phyloP scores from a whole-genome alignment of 352 stramenopile species.

The Phytophthora hybrid region DNA sequence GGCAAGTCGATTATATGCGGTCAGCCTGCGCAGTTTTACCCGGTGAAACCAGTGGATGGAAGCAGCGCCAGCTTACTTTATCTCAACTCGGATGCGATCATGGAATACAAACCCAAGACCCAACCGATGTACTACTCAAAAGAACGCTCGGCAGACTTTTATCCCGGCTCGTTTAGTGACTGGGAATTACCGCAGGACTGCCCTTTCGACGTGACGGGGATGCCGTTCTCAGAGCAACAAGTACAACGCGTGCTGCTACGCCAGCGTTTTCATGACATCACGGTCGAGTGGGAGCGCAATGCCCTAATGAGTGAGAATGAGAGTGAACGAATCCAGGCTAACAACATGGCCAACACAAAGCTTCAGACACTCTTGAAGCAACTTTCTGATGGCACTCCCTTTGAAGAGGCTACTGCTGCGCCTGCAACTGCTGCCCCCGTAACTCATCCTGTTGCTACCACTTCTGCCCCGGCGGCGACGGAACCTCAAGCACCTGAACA shows the following conservation, averaged over 20 bases:
- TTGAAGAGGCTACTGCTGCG: conserved; percentile 20
- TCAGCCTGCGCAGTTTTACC: conserved; percentile 54
- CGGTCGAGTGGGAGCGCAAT: conserved; percentile 42
- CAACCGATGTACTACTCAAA: conserved; percentile 46
- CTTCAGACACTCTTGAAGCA: conserved; percentile 34
- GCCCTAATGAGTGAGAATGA: conserved; percentile 36
- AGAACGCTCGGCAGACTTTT: conserved; percentile 37
- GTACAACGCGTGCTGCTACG: conserved; percentile 40
- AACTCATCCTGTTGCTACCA: conserved; percentile 6
- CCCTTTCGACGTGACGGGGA: conserved; percentile 43
- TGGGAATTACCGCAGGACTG: conserved; percentile 47
- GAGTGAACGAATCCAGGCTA: conserved; percentile 26
- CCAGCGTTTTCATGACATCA: conserved; percentile 43
- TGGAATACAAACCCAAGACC: conserved; percentile 41
- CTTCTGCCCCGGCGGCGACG: background rate
- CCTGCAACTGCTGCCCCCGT: conserved; percentile 3
- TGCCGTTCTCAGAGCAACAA: conserved; percentile 41
- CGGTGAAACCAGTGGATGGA: conserved; percentile 23
- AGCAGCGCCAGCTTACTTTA: conserved; percentile 43
- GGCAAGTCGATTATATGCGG: conserved; percentile 52
- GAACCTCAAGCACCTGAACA: conserved; percentile 16
- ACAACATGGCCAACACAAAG: conserved; percentile 27
- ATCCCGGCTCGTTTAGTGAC: conserved; percentile 46
- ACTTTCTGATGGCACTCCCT: conserved; percentile 17
- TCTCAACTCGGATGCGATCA: conserved; percentile 60